Conservation (phyloP, 2,329 filamentous ascomycete genomes). For the Nemania diffusa region DNA sequence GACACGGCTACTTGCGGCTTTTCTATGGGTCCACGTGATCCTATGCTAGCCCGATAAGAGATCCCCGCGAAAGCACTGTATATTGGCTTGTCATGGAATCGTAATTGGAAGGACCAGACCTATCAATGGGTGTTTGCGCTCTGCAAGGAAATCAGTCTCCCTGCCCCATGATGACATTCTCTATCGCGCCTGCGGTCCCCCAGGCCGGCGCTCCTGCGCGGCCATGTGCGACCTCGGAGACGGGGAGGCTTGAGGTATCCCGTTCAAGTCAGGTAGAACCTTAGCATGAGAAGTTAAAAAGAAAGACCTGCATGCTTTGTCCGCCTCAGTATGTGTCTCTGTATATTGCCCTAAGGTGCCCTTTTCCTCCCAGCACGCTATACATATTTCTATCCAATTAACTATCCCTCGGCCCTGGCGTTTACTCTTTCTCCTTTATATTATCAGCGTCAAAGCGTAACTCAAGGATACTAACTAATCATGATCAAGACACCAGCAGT, state of each 20-base stretch:
- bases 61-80: constrained; percentile 36
- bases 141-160: constrained; percentile 31
- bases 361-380: background rate
- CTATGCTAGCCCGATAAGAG: constrained; percentile 43
- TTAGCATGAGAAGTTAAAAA: constrained; percentile 30
- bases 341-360: background rate
- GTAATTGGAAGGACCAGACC: constrained; percentile 43
- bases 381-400: background rate
- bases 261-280: constrained; percentile 21
- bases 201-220: constrained; percentile 11
- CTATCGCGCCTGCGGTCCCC: constrained; percentile 22
- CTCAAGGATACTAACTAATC: constrained; percentile 34
- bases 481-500: constrained; percentile 42
- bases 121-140: constrained; percentile 37
- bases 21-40: constrained; percentile 47
- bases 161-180: constrained; percentile 39
- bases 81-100: constrained; percentile 44
- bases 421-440: constrained; percentile 12
- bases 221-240: constrained; percentile 40
- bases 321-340: constrained; percentile 5
- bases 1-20: constrained; percentile 49
- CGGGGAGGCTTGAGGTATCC: constrained; percentile 25
- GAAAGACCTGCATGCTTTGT: constrained; percentile 15
- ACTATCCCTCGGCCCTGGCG: background rate
- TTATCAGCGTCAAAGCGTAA: background rate